Conservation (phyloP, 495 filamentous ascomycete species). For the Aspergillus asperescens region DNA sequence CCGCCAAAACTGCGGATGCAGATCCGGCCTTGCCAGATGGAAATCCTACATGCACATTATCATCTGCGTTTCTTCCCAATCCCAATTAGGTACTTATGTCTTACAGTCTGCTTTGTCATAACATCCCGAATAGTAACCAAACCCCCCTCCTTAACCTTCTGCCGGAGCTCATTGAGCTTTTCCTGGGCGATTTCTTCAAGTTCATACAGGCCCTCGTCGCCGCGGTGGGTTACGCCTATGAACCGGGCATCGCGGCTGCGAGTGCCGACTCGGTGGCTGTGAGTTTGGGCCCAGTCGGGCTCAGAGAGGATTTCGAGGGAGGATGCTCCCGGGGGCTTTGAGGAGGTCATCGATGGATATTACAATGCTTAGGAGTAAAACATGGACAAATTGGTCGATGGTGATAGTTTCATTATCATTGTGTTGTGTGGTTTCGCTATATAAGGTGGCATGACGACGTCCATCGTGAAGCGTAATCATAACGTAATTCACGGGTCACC, state of each 20-base stretch:
- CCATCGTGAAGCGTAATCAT: not conserved
- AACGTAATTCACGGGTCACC: too few relatives aligned
- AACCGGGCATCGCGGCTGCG: constrained; percentile 13
- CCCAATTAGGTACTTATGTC: too few relatives aligned
- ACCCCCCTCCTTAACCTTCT: constrained; percentile 15
- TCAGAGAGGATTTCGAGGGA: constrained; percentile 3
- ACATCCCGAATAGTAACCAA: constrained; percentile 18
- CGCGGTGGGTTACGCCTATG: constrained; percentile 13
- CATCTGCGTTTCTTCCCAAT: not conserved
- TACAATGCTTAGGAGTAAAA: too few relatives aligned
- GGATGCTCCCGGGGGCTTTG: not conserved
- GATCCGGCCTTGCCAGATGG: constrained; percentile 12
- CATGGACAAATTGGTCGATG: not conserved
- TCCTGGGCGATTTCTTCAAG: constrained; percentile 16
- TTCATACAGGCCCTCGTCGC: constrained; percentile 10
- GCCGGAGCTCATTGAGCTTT: constrained; percentile 17
- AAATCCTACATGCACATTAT: constrained; percentile 13
- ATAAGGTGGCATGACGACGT: not conserved
- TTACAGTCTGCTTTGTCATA: constrained; percentile 11
- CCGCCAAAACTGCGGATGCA: constrained; percentile 16
- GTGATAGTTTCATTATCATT: not conserved
- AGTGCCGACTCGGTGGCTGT: constrained; percentile 14
- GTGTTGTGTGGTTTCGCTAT: not conserved
- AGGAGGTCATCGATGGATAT: not conserved
- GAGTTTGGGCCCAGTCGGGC: constrained; percentile 17